Evolutionary conservation across 1,284 basidiomycete species (phyloP), one percentile per base, ranked within the genome.

Genomic region (Apiotrichum gracile): DNA sequence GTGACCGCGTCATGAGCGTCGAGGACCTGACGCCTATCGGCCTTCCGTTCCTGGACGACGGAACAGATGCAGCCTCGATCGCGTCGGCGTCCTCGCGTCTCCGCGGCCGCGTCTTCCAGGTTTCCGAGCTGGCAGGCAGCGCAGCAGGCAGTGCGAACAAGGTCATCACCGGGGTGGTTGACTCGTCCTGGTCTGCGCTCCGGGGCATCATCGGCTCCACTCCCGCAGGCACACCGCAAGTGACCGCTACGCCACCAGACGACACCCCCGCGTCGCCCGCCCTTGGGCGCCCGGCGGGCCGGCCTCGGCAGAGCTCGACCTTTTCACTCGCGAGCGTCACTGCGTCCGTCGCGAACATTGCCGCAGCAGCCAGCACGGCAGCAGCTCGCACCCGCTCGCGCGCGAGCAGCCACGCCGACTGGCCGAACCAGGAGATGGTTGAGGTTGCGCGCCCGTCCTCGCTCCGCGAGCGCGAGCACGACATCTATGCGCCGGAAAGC

Each of bases 311-410:
- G 42, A 86, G 88, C 46, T 84, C 83, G 16, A 83, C 83, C 3
- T 91, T 91, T 68, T 88, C 87, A 16, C 86, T 91, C 51, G 86
- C 87, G 7, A 86, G 82, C 61, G 80, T 91, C 21, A 83, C 87
- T 0, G 85, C 83, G 5, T 82, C 80, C 19, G 77, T 85, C 3
- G 83, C 84, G 0, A 80, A 77, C 22, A 76, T 77, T 8, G 75
- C 74, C 2, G 72, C 72, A 44, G 66, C 73, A 31, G 66, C 72
- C 48, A 51, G 50, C 12, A 61, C 61, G 5, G 61, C 62, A 0
- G 69, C 70, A 40, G 64, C 68, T 35, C 59, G 73, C 21, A 61
- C 58, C 16, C 49, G 68, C 21, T 67, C 66, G 16, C 48, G 70
- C 50, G 69, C 68, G 5, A 61, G 49, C 34, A 67, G 81, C 8